Base-by-base conservation (phyloP, 179 eudicot genomes). In the Sideroxylon spinosum region DNA sequence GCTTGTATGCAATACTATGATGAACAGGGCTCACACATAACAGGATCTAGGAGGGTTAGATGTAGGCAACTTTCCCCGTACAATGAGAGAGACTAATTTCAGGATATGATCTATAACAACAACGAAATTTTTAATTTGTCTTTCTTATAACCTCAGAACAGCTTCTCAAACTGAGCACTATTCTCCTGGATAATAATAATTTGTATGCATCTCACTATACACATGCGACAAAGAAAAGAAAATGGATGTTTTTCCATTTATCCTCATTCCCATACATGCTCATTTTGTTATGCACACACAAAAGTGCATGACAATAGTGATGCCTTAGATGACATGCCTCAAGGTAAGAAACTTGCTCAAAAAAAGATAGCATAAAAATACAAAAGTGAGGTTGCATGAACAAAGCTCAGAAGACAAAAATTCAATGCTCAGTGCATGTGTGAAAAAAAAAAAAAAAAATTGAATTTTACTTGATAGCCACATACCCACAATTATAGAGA, bases 401-500 rank as follows among this genome's bases (percentile, higher is more conserved):
- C 16, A 68, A 67, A 23, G 49, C 2, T 11, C 9, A 60, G 1
- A 13, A 46, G 17, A 19, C 13, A 32, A 14, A 53, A 67, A 50
- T 13, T 11, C 49, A n/a, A 48, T 46, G 23, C 7, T 48, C 29
- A 74, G 1, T 64, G 61, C n/a, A 28, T n/a, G 7, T 44, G 19
- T 28, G n/a, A 37, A 37, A 37, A 37, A 29, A 29, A 29, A 29
- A 29, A 3, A 29, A 29, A 29, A 37, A 37, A 20, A 64, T 20
- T 32, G 49, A 32, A 78, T n/a, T 2, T n/a, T 11, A 68, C 8
- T 67, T 0, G 16, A 70, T 0, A 79, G 56, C 19, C 20, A 28
- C 95, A 85, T 90, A 94, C 98, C 98, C 95, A 77, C 92, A 92
- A 81, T 86, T 94, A 83, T 89, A 91, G 83, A 93, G 82, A 68